Evolutionary conservation across 1,284 basidiomycete genomes (phyloP).

Genomic region (Apiotrichum akiyoshidainum): DNA sequence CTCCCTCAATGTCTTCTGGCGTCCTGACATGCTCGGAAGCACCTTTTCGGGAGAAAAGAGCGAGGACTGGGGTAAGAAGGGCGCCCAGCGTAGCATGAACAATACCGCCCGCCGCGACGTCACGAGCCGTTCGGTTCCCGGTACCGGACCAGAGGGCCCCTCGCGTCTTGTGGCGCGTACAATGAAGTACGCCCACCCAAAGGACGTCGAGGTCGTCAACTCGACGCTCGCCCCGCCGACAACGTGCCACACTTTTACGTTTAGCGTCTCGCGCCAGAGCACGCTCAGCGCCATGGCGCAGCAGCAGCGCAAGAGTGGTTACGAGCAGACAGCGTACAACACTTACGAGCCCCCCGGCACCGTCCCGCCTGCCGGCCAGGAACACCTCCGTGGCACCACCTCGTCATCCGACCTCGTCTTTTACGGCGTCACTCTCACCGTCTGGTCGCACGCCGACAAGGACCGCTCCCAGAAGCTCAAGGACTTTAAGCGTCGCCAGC

Average conservation of each 20-base stretch:
- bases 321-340: slow-evolving; percentile 14
- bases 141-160: slow-evolving; percentile 40
- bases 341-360: slow-evolving; percentile 43
- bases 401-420: slow-evolving; percentile 59
- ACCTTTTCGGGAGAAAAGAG: slow-evolving; percentile 68
- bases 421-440: slow-evolving; percentile 83
- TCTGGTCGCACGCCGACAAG: slow-evolving; percentile 89
- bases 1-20: slow-evolving; percentile 87
- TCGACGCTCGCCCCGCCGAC: slow-evolving; percentile 85
- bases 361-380: slow-evolving; percentile 53
- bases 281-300: slow-evolving; percentile 30
- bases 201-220: slow-evolving; percentile 76
- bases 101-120: slow-evolving; percentile 32
- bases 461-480: slow-evolving; percentile 60
- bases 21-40: slow-evolving; percentile 86
- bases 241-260: slow-evolving; percentile 89
- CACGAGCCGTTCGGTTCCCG: slow-evolving; percentile 54
- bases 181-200: slow-evolving; percentile 64
- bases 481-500: slow-evolving; percentile 32
- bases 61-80: slow-evolving; percentile 22
- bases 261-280: slow-evolving; percentile 52
- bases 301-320: slow-evolving; percentile 53
- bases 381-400: slow-evolving; percentile 61
- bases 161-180: slow-evolving; percentile 80
- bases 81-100: slow-evolving; percentile 24